Evolutionary conservation across 208 protist genomes (phyloP), one percentile per base, ranked within the genome.

Genomic region (Phytomonas francai): DNA sequence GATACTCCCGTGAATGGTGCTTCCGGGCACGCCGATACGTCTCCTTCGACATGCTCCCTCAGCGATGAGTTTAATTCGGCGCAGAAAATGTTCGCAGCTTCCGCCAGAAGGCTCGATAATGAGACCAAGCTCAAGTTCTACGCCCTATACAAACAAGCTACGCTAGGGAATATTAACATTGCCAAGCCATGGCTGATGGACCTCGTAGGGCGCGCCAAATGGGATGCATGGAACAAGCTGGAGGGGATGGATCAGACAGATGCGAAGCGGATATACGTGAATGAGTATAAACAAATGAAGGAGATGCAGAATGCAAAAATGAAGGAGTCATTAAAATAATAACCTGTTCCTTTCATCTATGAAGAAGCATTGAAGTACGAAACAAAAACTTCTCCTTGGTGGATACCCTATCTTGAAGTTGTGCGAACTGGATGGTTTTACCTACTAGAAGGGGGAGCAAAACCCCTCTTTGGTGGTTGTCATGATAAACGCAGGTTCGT

Each of bases 121-220:
- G 79, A 87, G n/a, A 70, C 80, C 9, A 92, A 94, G 76, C 81
- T 96, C 8, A 87, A 86, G 69, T 93, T 96, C 63, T 94, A 96
- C 64, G 84, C 76, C 3, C 75, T 96, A 27, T 96, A 82, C 72
- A 96, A 96, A 75, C 91, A 96, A 73, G 88, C 91, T 12, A 94
- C 87, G 3, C 72, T 84, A 12, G 91, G 91, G 14, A 88, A 96
- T 67, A 73, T 92, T 51, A 94, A 89, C 67, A 71, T 79, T 1
- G 42, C 75, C 11, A 81, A 78, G 64, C 88, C 91, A 22, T 93
- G 88, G 81, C 51, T 85, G n/a, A 87, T 93, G 74, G 88, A 94
- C 68, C 62, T 69, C 68, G 83, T 84, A n/a, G 88, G 87, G 0
- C 68, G 82, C 6, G 89, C 89, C 28, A 98, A 97, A 81, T 98